A percentile compares a stretch with the other conserved stretches of the same genome.
Conservation (phyloP, 768 basidiomycete genomes). For the Suillus variegatus region DNA sequence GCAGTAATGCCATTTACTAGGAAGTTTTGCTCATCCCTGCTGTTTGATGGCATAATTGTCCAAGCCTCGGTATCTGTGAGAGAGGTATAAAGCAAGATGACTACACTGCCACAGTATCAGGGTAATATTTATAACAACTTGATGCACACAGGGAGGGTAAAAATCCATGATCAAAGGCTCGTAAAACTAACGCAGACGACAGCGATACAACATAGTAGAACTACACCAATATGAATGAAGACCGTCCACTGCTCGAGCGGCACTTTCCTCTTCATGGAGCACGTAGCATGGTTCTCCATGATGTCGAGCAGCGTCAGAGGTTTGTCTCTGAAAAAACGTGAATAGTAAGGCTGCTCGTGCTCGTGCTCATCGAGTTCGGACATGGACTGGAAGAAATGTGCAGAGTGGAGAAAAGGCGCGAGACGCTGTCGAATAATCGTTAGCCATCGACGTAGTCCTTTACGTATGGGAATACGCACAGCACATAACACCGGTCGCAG, state of each 20-base stretch:
- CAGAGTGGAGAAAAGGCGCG: no score
- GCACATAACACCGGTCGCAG: no score
- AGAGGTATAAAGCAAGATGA: background rate
- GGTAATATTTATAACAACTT: background rate
- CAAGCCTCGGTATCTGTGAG: background rate
- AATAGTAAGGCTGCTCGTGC: no score
- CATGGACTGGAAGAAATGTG: no score
- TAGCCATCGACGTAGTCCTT: no score
- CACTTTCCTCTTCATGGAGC: background rate
- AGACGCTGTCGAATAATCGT: no score
- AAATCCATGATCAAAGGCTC: background rate
- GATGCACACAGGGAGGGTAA: background rate
- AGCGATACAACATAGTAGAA: background rate
- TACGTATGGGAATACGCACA: no score
- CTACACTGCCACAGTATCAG: background rate
- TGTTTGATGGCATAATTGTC: background rate
- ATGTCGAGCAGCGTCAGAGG: no score
- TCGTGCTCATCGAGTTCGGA: no score
- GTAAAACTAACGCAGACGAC: background rate
- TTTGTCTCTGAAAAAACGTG: no score
- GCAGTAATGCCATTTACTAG: background rate
- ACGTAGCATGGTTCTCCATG: background rate
- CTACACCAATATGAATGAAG: background rate
- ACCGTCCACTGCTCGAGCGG: background rate
- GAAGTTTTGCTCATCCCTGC: background rate